Conservation (phyloP, 345 rosid species). For the Erodium maritimum region DNA sequence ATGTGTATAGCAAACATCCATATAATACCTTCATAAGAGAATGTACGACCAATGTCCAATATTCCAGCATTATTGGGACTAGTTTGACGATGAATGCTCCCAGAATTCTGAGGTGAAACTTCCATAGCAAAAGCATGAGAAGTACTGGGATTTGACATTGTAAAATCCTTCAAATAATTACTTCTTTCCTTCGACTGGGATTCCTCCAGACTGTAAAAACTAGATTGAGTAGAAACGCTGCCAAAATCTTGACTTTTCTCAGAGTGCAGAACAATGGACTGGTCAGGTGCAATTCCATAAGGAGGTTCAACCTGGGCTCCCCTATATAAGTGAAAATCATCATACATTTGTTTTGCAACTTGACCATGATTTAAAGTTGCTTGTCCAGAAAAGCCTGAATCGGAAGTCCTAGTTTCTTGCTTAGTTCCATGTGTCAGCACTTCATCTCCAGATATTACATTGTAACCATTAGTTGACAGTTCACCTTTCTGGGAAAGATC, state of each 20-base stretch:
- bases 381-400: conserved; percentile 19
- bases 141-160: conserved; percentile 8
- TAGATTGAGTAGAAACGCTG: conserved; percentile 19
- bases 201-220: conserved; percentile 16
- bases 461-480: conserved; percentile 20
- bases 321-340: conserved; percentile 18
- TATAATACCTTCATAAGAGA: conserved; percentile 23
- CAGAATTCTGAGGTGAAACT: conserved; percentile 19
- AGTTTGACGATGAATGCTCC: conserved; percentile 18
- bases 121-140: conserved; percentile 14
- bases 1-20: conserved; percentile 1
- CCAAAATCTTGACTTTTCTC: conserved; percentile 23
- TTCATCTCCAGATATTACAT: conserved; percentile 18
- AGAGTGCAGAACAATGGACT: conserved; percentile 12
- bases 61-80: conserved; percentile 17
- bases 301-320: conserved; percentile 19
- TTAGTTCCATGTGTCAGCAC: conserved; percentile 16
- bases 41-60: conserved; percentile 20
- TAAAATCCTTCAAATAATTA: conserved; percentile 17
- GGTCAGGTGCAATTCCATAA: conserved; percentile 15
- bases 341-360: conserved; percentile 20
- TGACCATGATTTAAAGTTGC: conserved; percentile 19
- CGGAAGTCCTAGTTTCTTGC: conserved; percentile 20
- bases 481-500: conserved; percentile 17
- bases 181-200: conserved; percentile 25